Evolutionary conservation across 352 stramenopile species (phyloP).

Genomic region (Bremia lactucae): DNA sequence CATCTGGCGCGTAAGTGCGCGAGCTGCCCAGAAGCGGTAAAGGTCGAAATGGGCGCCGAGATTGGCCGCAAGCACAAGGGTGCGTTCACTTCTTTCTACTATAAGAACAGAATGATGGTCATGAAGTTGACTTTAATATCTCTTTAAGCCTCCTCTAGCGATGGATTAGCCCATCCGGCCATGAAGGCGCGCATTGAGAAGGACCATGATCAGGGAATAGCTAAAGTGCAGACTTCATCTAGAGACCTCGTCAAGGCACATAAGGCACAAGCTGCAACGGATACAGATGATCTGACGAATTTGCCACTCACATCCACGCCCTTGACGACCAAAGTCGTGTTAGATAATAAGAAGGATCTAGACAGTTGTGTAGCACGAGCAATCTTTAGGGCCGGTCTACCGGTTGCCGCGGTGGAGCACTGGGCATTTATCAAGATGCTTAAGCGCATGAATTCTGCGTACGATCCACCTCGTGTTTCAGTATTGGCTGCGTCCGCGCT

Average conservation of each 20-base stretch:
- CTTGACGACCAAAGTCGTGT: conserved; percentile 4
- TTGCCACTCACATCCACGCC: no score
- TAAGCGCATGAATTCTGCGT: conserved; percentile 41
- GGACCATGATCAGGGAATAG: background rate
- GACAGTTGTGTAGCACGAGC: conserved; percentile 49
- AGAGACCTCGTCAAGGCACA: no score
- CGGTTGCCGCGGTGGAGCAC: conserved; percentile 48
- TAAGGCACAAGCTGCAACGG: conserved; percentile 5
- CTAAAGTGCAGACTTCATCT: background rate
- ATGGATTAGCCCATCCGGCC: background rate
- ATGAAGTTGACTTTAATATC: conserved; percentile 12
- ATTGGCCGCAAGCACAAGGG: conserved; percentile 14
- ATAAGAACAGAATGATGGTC: conserved; percentile 7
- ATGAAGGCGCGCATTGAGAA: conserved; percentile 10
- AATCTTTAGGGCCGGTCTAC: conserved; percentile 38
- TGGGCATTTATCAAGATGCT: conserved; percentile 49
- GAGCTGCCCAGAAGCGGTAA: conserved; percentile 34
- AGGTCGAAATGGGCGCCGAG: conserved; percentile 36
- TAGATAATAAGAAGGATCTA: conserved; percentile 45
- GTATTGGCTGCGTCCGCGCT: conserved; percentile 37
- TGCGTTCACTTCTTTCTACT: conserved; percentile 6
- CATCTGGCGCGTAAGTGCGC: conserved; percentile 52
- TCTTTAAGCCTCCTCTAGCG: background rate
- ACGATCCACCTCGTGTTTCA: conserved; percentile 41
- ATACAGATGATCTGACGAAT: conserved; percentile 19